A percentile compares a stretch with the other conserved stretches of the same genome.
Evolutionary conservation across 257 asterid species (phyloP).

Genomic region (Verbena officinalis): DNA sequence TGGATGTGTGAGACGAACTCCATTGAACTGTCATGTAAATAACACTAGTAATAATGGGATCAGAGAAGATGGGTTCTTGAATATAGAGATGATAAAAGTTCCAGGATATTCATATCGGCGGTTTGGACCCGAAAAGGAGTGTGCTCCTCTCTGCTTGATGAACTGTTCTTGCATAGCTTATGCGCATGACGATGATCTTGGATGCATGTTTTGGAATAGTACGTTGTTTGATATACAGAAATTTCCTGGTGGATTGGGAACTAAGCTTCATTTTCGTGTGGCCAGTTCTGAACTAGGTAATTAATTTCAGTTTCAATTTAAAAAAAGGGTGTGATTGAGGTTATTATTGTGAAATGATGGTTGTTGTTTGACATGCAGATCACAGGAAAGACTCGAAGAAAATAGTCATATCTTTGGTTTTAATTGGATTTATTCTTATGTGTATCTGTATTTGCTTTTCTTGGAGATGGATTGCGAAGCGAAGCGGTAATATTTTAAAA

Average conservation of each 20-base stretch:
- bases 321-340: background rate
- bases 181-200: slow-evolving; percentile 29
- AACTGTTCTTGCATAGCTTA: slow-evolving; percentile 41
- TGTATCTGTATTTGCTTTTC: slow-evolving; percentile 11
- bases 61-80: slow-evolving; percentile 38
- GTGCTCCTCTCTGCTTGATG: slow-evolving; percentile 31
- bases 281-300: slow-evolving; percentile 45
- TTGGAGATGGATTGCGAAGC: slow-evolving; percentile 35
- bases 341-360: background rate
- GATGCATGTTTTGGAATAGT: slow-evolving; percentile 42
- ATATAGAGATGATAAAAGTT: slow-evolving; percentile 38
- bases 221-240: slow-evolving; percentile 39
- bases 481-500: slow-evolving; percentile 33
- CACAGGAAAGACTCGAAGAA: slow-evolving; percentile 24
- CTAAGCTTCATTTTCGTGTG: slow-evolving; percentile 40
- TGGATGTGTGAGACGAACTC: slow-evolving; percentile 38
- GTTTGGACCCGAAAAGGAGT: slow-evolving; percentile 14
- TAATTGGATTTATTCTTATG: slow-evolving; percentile 16
- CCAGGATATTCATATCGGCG: slow-evolving; percentile 36
- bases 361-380: slow-evolving; percentile 26
- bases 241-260: slow-evolving; percentile 26
- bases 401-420: slow-evolving; percentile 18
- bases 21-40: slow-evolving; percentile 35
- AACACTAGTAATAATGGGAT: slow-evolving; percentile 3
- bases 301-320: background rate